These are phyloP conservation scores for Claviceps lovelessii DNA, from an alignment of 2,329 filamentous ascomycete species.

Conservation along the genomic window DNA sequence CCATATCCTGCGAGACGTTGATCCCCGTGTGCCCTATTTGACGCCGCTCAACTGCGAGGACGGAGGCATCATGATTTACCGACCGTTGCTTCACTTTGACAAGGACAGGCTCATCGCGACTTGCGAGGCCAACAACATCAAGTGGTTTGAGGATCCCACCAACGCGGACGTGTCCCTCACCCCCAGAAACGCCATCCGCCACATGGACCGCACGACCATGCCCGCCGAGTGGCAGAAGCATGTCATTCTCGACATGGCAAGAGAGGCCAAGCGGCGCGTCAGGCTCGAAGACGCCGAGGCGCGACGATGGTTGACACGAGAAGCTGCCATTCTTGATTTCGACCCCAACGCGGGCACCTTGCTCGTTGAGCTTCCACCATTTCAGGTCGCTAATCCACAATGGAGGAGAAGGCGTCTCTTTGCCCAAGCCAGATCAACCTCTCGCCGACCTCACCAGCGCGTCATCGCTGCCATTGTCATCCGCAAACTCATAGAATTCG, in stretches of 20 bases:
- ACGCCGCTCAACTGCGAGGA: conserved; percentile 35
- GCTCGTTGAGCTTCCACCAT: conserved; percentile 29
- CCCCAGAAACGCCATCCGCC: conserved; percentile 63
- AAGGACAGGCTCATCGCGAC: conserved; percentile 64
- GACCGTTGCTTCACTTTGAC: conserved; percentile 55
- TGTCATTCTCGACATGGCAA: conserved; percentile 47
- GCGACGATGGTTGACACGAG: conserved; percentile 35
- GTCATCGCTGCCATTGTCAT: conserved; percentile 31
- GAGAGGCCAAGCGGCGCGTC: conserved; percentile 32
- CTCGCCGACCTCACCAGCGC: conserved; percentile 23
- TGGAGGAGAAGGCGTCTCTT: conserved; percentile 9
- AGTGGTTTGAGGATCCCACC: conserved; percentile 75
- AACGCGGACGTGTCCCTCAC: conserved; percentile 69
- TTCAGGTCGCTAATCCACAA: conserved; percentile 7
- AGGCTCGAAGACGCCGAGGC: conserved; percentile 36
- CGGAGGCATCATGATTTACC: conserved; percentile 51
- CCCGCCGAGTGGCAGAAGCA: conserved; percentile 56
- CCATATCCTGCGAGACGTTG: conserved; percentile 8
- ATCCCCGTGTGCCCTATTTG: conserved; percentile 17
- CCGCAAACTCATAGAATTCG: conserved; percentile 33
- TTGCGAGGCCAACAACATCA: conserved; percentile 51
- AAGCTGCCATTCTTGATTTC: conserved; percentile 31
- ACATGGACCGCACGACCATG: conserved; percentile 44
- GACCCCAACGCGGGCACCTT: conserved; percentile 34
- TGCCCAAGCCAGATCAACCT: conserved; percentile 10